These are phyloP conservation scores for Neoarthrinium moseri DNA, from an alignment of 2,329 filamentous ascomycete genomes.

Conservation along the genomic window DNA sequence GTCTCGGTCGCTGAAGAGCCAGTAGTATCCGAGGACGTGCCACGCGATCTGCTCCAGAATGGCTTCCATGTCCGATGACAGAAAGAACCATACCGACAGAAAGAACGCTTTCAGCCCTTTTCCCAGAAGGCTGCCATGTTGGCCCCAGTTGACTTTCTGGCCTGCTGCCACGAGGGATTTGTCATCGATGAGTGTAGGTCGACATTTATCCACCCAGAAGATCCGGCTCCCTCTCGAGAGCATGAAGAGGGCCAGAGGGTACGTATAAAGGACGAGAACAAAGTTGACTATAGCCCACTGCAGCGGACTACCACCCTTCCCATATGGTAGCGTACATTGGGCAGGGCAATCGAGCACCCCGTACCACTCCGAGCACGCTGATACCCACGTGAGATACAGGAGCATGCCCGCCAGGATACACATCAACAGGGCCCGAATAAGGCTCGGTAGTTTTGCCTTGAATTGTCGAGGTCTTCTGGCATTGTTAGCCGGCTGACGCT, in stretches of 20 bases:
- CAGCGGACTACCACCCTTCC: background rate
- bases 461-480: background rate
- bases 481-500: background rate
- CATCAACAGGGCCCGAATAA: conserved; percentile 8
- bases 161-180: background rate
- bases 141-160: background rate
- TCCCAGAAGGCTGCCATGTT: background rate
- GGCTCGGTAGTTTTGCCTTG: background rate
- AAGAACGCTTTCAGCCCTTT: background rate
- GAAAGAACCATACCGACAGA: background rate
- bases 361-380: conserved; percentile 7
- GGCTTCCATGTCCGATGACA: background rate
- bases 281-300: conserved; percentile 6
- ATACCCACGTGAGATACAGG: conserved; percentile 7
- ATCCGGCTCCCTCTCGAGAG: background rate
- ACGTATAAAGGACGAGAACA: background rate
- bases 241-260: background rate
- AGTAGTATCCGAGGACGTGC: background rate
- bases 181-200: background rate
- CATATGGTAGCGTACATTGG: background rate
- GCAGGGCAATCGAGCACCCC: conserved; percentile 9
- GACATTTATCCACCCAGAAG: background rate
- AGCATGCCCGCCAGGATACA: conserved; percentile 1
- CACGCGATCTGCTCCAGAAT: background rate
- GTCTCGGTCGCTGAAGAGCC: background rate